Evolutionary conservation across 1,284 basidiomycete genomes (phyloP).

Genomic region (Trametes hirsuta): DNA sequence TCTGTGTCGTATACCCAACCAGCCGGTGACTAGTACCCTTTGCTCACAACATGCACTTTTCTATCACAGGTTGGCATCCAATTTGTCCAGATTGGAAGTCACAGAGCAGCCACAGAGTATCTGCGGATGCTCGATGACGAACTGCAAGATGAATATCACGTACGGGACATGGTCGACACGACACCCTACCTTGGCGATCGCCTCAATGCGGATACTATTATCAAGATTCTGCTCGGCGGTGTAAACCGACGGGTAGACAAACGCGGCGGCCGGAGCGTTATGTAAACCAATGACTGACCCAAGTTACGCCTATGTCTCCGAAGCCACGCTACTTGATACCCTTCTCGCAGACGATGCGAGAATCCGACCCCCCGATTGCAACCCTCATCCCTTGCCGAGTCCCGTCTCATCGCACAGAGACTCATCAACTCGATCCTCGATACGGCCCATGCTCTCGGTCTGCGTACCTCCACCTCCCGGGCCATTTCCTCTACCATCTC

Average conservation of each 20-base stretch:
- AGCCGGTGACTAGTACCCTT: background rate
- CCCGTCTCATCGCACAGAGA: too few relatives aligned
- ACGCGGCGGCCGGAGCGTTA: conserved; percentile 35
- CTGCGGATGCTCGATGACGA: conserved; percentile 54
- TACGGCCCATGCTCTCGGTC: too few relatives aligned
- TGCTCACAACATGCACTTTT: background rate
- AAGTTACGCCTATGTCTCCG: background rate
- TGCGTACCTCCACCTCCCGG: too few relatives aligned
- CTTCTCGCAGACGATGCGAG: background rate
- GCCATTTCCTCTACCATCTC: background rate
- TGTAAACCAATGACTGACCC: background rate
- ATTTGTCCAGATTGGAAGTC: conserved; percentile 63
- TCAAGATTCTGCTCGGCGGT: conserved; percentile 61
- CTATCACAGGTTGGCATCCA: conserved; percentile 52
- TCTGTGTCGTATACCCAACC: conserved; percentile 26
- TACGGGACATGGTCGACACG: conserved; percentile 61
- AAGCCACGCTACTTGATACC: background rate
- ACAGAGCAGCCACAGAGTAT: conserved; percentile 45
- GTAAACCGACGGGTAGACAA: conserved; percentile 58
- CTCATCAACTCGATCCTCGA: too few relatives aligned
- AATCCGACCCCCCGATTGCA: too few relatives aligned
- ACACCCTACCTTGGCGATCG: conserved; percentile 48
- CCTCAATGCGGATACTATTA: conserved; percentile 46
- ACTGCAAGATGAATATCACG: conserved; percentile 38
- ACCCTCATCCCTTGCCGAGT: too few relatives aligned